Percentiles rank a stretch among this genome's conserved stretches.
Evolutionary conservation across 2,329 filamentous ascomycete species (phyloP).

Genomic region (Paecilomyces dactylethromorphus): DNA sequence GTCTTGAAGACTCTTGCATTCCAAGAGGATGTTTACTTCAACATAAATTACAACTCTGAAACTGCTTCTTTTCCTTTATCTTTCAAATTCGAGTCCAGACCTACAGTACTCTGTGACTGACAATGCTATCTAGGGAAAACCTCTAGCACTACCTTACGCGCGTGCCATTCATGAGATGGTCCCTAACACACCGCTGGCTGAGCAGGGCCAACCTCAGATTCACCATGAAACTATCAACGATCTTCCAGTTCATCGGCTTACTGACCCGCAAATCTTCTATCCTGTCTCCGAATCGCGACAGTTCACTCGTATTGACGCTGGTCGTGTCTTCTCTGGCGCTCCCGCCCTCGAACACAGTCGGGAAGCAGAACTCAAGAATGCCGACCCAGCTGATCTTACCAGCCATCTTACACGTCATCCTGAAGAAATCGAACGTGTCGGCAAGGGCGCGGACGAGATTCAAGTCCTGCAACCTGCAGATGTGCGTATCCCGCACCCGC

Average conservation of each 20-base stretch:
- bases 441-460: constrained; percentile 36
- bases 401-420: constrained; percentile 21
- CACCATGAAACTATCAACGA: constrained; percentile 60
- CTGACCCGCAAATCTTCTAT: constrained; percentile 53
- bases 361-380: constrained; percentile 15
- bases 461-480: constrained; percentile 55
- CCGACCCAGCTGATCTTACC: constrained; percentile 27
- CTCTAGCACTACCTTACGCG: constrained; percentile 68
- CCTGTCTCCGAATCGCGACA: constrained; percentile 57
- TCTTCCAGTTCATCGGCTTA: constrained; percentile 52
- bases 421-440: constrained; percentile 33
- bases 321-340: constrained; percentile 50
- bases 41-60: constrained; percentile 64
- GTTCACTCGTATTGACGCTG: constrained; percentile 61
- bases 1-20: constrained; percentile 85
- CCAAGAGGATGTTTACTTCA: constrained; percentile 54
- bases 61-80: background rate
- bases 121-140: constrained; percentile 58
- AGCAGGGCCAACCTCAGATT: constrained; percentile 28
- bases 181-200: constrained; percentile 53
- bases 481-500: constrained; percentile 57
- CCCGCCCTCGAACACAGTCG: constrained; percentile 26
- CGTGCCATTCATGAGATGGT: constrained; percentile 74
- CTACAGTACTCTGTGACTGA: constrained; percentile 5
- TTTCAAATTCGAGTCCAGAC: background rate